Evolutionary conservation across 495 filamentous ascomycete genomes (phyloP), one percentile per base, ranked within the genome.

Genomic region (Trichoderma reesei): DNA sequence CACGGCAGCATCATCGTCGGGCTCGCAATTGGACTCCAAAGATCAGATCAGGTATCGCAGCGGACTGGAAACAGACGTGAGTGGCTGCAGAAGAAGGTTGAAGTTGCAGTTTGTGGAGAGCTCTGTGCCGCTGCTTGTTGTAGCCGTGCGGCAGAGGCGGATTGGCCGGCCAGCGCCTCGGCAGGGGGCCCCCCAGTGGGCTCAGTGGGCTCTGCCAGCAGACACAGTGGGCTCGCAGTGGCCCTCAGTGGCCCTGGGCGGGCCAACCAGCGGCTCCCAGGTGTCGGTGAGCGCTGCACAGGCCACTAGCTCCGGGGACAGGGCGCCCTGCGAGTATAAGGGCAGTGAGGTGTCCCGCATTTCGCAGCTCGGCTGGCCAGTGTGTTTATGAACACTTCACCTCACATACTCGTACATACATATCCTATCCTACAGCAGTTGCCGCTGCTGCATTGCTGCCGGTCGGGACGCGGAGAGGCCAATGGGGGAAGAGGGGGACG

Each of bases 311-410:
- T 31, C 51, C 26, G 51, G 51, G 51, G 51, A 26, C 26, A n/a
- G 10, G 5, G 11, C 10, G 41, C 41, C 16, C 44, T 18, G 6
- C 44, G n/a, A 18, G 16, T n/a, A 31, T n/a, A 31, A 56, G 14
- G 20, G 26, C 51, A 33, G 9, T 56, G 51, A 33, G 51, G 26
- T 56, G 51, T 56, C 51, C 51, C 51, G 51, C 51, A 56, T 31
- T 56, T 9, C 26, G 3, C 16, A 48, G 38, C 51, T 3, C 9
- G 14, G 51, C 51, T 56, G 51, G 51, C 51, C 51, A 56, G 51
- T 56, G 51, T 56, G 51, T 56, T 56, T 56, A 56, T 56, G 51
- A 56, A 56, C 51, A 56, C 51, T 56, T 56, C 51, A 56, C 51
- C 51, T 56, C 16, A 56, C 51, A 56, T 56, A 31, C 34, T 18